Conservation (phyloP, 2,329 filamentous ascomycete genomes). For the Diaporthe citri region DNA sequence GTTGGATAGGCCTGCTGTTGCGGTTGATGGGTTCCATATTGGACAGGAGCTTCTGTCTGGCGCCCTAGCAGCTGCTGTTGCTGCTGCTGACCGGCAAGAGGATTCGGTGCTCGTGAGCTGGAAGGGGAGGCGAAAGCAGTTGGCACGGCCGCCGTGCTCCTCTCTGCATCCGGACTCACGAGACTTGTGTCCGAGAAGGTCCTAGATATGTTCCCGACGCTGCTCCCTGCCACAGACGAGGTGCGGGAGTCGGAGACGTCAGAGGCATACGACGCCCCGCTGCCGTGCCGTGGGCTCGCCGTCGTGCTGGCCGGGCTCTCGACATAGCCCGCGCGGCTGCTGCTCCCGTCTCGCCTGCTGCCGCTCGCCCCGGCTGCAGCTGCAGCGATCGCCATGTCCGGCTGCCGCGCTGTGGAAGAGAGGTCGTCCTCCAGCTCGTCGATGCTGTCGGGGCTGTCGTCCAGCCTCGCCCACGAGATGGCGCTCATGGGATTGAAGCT, state of each 20-base stretch:
- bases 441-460: neutral
- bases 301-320: conserved; percentile 25
- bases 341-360: neutral
- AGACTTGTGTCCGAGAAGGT: conserved; percentile 31
- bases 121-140: neutral
- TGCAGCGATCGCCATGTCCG: neutral
- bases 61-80: neutral
- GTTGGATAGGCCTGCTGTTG: conserved; percentile 8
- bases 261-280: conserved; percentile 19
- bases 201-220: conserved; percentile 30
- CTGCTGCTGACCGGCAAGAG: neutral
- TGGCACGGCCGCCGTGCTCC: neutral
- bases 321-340: neutral
- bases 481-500: conserved; percentile 40
- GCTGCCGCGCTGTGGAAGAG: neutral
- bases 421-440: neutral
- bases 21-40: neutral
- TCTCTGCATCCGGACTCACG: conserved; percentile 8
- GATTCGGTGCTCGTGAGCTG: neutral
- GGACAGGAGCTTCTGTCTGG: neutral
- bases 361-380: neutral
- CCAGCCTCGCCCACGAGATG: conserved; percentile 37
- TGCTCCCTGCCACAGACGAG: conserved; percentile 28
- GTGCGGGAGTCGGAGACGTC: conserved; percentile 27
- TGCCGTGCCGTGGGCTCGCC: conserved; percentile 7